phyloP scores from a whole-genome alignment of 257 asterid species.

The Perilla frutescens region DNA sequence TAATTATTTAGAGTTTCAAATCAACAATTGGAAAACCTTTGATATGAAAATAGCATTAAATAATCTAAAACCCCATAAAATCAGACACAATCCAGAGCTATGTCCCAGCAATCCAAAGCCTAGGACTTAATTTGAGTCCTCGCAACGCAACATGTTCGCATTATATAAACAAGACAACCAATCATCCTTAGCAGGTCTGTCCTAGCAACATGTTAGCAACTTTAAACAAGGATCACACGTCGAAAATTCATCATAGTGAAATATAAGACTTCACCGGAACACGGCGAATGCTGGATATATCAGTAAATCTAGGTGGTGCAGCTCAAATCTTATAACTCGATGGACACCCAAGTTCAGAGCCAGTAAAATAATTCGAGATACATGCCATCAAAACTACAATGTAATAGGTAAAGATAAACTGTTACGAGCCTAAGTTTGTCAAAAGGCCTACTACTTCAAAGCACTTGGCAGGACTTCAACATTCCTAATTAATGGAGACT shows the following conservation, averaged over 20 bases:
- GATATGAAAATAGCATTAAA: too few species aligned
- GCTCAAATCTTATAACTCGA: not conserved
- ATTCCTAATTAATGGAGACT: not conserved
- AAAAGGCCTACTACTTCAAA: not conserved
- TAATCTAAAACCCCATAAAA: too few species aligned
- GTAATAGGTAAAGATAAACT: not conserved
- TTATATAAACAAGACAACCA: not conserved
- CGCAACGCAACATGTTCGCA: not conserved
- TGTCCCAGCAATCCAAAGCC: too few species aligned
- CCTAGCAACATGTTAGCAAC: too few species aligned
- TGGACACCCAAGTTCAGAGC: not conserved
- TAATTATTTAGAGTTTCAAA: not conserved
- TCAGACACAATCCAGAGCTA: too few species aligned
- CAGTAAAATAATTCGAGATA: not conserved
- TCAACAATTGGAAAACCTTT: not conserved
- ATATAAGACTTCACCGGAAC: not conserved
- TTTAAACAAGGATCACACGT: too few species aligned
- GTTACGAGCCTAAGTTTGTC: not conserved
- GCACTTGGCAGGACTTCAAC: conserved; percentile 5
- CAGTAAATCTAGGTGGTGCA: not conserved
- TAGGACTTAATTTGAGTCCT: too few species aligned
- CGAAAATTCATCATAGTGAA: not conserved
- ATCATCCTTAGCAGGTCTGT: too few species aligned
- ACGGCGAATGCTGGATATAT: not conserved
- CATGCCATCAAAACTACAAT: not conserved